Conservation (phyloP, 2,329 filamentous ascomycete genomes). For the Orbilia javanica region DNA sequence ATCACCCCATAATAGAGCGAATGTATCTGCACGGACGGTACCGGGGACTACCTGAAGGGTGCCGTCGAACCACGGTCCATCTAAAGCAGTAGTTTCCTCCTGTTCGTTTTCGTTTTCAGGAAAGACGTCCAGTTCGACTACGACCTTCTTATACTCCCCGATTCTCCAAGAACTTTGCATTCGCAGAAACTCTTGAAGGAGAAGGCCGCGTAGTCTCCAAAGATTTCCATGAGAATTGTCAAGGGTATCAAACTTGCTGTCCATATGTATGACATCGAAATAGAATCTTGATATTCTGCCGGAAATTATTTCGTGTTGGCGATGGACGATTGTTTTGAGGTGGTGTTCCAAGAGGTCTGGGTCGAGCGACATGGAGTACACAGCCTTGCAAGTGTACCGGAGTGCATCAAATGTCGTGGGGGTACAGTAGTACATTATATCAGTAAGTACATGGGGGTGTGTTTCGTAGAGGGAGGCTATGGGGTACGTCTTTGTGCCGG, state of each 20-base stretch:
- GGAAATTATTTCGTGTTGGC: constrained; percentile 19
- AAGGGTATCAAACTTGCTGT: constrained; percentile 29
- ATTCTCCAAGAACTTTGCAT: constrained; percentile 52
- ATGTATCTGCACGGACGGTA: constrained; percentile 30
- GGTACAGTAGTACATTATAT: constrained; percentile 38
- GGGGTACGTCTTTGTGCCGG: background rate
- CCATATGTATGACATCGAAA: constrained; percentile 9
- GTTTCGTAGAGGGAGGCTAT: constrained; percentile 21
- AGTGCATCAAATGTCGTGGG: constrained; percentile 52
- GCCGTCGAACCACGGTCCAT: constrained; percentile 23
- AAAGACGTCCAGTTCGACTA: constrained; percentile 10
- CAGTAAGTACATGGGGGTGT: constrained; percentile 44
- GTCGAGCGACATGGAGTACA: constrained; percentile 55
- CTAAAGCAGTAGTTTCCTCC: background rate
- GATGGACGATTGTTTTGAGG: constrained; percentile 30
- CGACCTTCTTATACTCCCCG: constrained; percentile 41
- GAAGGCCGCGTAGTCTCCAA: constrained; percentile 33
- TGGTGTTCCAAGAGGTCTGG: constrained; percentile 38
- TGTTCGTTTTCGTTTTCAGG: background rate
- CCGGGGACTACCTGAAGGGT: constrained; percentile 29
- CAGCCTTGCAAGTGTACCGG: constrained; percentile 49
- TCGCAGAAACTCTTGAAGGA: constrained; percentile 35
- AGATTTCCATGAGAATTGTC: constrained; percentile 33
- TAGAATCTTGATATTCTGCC: background rate
- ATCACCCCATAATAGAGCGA: constrained; percentile 30